Evolutionary conservation across 306 rosid species (phyloP).

Genomic region (Quercus parvula): DNA sequence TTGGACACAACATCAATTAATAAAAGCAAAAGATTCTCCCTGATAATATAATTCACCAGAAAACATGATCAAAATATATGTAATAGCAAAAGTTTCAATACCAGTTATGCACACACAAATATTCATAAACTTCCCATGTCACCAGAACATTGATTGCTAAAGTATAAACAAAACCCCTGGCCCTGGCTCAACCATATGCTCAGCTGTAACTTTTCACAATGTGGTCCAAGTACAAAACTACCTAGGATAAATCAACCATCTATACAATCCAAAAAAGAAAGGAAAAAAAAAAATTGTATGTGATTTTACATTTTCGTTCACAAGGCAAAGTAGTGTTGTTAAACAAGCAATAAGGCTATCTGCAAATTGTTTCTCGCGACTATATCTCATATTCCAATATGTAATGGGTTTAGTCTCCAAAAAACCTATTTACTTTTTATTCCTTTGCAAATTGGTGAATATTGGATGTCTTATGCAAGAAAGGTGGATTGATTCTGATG

Average conservation of each 20-base stretch:
- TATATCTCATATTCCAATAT: not conserved
- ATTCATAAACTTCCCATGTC: not conserved
- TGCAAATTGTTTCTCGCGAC: not conserved
- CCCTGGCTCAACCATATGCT: not conserved
- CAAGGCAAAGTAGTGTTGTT: not conserved
- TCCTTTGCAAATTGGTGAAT: constrained; percentile 5
- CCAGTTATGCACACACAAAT: too few species aligned
- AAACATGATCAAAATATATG: too few species aligned
- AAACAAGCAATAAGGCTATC: not conserved
- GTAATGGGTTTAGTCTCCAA: not conserved
- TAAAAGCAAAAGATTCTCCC: too few species aligned
- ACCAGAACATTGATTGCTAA: not conserved
- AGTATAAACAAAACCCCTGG: not conserved
- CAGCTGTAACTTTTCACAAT: not conserved
- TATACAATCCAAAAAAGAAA: not conserved
- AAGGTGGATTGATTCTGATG: constrained; percentile 19
- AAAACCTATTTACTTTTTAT: constrained; percentile 9
- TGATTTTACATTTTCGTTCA: not conserved
- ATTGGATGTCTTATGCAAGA: constrained; percentile 11
- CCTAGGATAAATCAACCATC: not conserved
- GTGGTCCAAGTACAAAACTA: not conserved
- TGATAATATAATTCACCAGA: too few species aligned
- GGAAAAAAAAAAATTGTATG: not conserved
- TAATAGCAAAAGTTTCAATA: too few species aligned
- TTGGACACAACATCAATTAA: too few species aligned